Conservation (phyloP, 2,329 filamentous ascomycete genomes). For the Penicillium sp. region DNA sequence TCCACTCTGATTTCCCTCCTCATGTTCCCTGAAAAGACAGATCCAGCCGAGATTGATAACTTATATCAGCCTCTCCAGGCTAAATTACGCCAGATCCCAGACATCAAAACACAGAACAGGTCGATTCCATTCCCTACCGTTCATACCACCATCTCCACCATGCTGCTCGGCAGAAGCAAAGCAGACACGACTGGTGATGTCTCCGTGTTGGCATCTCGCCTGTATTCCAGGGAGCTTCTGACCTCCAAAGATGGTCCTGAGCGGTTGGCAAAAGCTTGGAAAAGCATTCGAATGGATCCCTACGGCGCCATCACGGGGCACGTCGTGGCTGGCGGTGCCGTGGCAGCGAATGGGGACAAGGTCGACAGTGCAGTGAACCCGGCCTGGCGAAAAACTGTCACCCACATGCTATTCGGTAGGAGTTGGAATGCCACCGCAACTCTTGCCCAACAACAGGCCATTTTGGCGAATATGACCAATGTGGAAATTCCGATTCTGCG, state of each 20-base stretch:
- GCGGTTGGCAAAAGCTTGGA: conserved; percentile 11
- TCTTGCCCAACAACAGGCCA: conserved; percentile 27
- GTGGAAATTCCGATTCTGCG: conserved; percentile 23
- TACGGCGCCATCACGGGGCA: conserved; percentile 24
- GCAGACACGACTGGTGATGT: conserved; percentile 22
- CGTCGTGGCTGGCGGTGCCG: conserved; percentile 34
- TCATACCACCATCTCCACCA: conserved; percentile 11
- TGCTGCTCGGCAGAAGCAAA: conserved; percentile 16
- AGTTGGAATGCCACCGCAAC: conserved; percentile 24
- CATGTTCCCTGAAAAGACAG: conserved; percentile 24
- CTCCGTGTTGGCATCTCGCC: conserved; percentile 26
- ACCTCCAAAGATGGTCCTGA: conserved; percentile 13
- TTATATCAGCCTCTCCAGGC: conserved; percentile 17
- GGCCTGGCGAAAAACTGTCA: conserved; percentile 40
- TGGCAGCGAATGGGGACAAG: conserved; percentile 33
- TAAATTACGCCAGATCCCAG: conserved; percentile 14
- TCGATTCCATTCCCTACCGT: conserved; percentile 20
- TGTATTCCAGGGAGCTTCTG: conserved; percentile 32
- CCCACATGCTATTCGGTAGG: conserved; percentile 32
- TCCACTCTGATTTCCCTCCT: conserved; percentile 14
- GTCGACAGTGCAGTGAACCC: conserved; percentile 41
- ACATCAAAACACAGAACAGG: conserved; percentile 13
- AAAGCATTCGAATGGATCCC: conserved; percentile 18
- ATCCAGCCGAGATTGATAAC: conserved; percentile 14
- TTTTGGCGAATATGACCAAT: conserved; percentile 34